These are phyloP conservation scores for Diaporthe longicolla DNA, from an alignment of 2,329 filamentous ascomycete species.

Conservation along the genomic window DNA sequence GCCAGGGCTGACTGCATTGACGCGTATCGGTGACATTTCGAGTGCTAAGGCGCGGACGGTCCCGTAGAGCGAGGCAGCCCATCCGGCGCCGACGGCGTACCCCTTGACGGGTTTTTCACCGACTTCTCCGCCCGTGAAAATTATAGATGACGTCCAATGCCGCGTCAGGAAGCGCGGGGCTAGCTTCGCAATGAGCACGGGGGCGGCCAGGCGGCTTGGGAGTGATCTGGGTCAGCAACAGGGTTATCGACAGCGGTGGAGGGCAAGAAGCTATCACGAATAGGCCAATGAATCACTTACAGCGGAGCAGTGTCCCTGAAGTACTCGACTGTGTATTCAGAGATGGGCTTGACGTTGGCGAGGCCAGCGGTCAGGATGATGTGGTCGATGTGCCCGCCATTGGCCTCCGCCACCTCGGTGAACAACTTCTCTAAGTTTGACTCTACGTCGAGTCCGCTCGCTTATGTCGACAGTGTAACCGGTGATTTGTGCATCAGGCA, in stretches of 20 bases:
- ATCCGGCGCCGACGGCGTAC: conserved; percentile 55
- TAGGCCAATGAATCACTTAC: neutral
- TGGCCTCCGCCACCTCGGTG: conserved; percentile 45
- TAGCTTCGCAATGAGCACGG: conserved; percentile 62
- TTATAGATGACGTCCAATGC: conserved; percentile 58
- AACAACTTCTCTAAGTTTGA: conserved; percentile 60
- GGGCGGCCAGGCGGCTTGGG: conserved; percentile 59
- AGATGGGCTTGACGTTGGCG: conserved; percentile 53
- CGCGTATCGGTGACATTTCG: conserved; percentile 65
- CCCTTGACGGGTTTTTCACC: conserved; percentile 60
- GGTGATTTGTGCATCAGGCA: conserved; percentile 50
- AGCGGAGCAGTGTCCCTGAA: conserved; percentile 60
- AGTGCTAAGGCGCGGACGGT: conserved; percentile 64
- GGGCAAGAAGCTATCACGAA: neutral
- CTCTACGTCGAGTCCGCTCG: conserved; percentile 58
- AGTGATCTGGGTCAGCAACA: neutral
- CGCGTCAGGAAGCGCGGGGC: conserved; percentile 55
- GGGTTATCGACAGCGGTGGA: neutral
- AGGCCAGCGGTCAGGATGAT: conserved; percentile 67
- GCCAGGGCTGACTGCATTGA: conserved; percentile 66
- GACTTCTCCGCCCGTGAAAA: conserved; percentile 63
- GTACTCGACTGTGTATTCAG: conserved; percentile 54
- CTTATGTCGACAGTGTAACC: conserved; percentile 62
- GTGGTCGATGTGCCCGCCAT: conserved; percentile 59
- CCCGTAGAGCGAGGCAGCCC: conserved; percentile 59